Conservation (phyloP, 2,329 filamentous ascomycete genomes). For the Fusarium praegraminearum region DNA sequence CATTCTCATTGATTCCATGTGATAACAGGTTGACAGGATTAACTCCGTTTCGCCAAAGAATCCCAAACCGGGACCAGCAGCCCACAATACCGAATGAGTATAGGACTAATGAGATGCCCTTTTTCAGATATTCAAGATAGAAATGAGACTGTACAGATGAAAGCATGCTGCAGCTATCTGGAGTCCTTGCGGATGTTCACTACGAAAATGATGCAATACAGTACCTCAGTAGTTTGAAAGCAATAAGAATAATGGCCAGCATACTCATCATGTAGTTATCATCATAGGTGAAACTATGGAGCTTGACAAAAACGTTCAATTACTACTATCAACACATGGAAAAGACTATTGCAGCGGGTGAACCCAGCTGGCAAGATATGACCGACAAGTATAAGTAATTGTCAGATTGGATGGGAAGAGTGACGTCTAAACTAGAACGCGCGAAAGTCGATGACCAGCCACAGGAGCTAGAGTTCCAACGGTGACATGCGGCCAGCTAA, state of each 20-base stretch:
- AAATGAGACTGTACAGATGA: not conserved
- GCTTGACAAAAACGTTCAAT: not conserved
- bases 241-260: not conserved
- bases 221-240: no score
- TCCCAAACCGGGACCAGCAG: no score
- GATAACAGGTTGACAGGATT: rapidly evolving
- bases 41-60: no score
- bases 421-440: slow-evolving; percentile 1
- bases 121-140: not conserved
- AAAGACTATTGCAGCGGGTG: not conserved
- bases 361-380: not conserved
- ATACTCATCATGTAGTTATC: not conserved
- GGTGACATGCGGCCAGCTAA: slow-evolving; percentile 25
- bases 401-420: not conserved
- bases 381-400: no score
- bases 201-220: no score
- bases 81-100: no score
- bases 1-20: not conserved
- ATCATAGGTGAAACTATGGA: no score
- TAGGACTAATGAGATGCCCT: no score
- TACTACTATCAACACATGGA: not conserved
- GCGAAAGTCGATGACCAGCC: not conserved
- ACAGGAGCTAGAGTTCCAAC: slow-evolving; percentile 38
- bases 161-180: not conserved
- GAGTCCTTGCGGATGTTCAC: not conserved